Evolutionary conservation across 768 basidiomycete species (phyloP).

Genomic region (Pleurotus sapidus): DNA sequence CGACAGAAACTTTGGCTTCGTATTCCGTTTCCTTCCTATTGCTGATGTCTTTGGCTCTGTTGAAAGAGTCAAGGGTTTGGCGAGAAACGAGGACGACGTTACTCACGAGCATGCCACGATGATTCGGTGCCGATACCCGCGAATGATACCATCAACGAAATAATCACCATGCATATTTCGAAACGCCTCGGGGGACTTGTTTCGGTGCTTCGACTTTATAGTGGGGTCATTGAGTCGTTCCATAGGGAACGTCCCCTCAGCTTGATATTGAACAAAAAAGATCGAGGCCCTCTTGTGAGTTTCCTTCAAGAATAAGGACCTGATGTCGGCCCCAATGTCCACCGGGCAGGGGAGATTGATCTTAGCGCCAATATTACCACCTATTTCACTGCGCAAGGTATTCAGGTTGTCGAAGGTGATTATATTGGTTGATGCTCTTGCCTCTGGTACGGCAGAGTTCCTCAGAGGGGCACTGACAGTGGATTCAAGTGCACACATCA

Average conservation of each 20-base stretch:
- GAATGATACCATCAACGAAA: background rate
- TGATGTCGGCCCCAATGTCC: background rate
- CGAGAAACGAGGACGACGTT: no score
- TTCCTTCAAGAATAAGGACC: background rate
- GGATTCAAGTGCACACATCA: background rate
- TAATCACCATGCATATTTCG: background rate
- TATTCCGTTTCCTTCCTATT: background rate
- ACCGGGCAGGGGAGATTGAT: background rate
- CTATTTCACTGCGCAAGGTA: background rate
- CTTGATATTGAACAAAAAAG: slow-evolving; percentile 1
- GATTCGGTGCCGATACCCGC: background rate
- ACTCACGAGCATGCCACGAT: slow-evolving; percentile 1
- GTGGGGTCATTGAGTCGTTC: background rate
- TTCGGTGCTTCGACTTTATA: background rate
- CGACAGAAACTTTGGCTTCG: background rate
- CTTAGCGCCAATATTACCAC: background rate
- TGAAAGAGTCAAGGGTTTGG: no score
- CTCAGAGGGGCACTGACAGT: background rate
- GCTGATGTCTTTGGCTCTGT: background rate
- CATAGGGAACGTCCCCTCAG: background rate
- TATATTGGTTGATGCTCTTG: background rate
- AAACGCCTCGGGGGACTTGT: background rate
- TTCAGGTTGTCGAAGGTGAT: background rate
- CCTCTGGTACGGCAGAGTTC: background rate
- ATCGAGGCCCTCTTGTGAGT: background rate